Evolutionary conservation across 1,139 yeast species (phyloP).

Genomic region (Geotrichum europaeum): DNA sequence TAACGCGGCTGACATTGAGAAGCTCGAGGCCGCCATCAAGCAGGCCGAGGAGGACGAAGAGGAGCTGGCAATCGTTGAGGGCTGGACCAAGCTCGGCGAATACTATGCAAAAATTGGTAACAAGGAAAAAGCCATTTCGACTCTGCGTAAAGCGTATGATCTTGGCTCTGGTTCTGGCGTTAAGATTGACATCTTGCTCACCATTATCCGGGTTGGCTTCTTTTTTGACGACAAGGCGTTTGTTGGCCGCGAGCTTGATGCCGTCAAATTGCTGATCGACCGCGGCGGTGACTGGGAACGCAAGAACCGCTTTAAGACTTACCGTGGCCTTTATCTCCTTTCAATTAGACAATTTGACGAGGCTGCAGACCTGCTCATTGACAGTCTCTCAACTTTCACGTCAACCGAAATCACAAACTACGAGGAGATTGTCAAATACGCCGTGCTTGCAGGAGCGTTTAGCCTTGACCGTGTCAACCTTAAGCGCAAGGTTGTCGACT

Average conservation of each 20-base stretch:
- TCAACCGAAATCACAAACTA: slow-evolving; percentile 89
- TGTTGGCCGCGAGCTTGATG: slow-evolving; percentile 69
- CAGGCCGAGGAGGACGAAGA: slow-evolving; percentile 88
- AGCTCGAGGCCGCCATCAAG: slow-evolving; percentile 56
- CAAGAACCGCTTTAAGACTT: slow-evolving; percentile 88
- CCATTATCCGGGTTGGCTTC: slow-evolving; percentile 79
- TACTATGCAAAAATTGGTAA: slow-evolving; percentile 84
- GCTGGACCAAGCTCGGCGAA: slow-evolving; percentile 78
- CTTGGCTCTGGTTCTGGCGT: slow-evolving; percentile 82
- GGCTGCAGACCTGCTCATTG: slow-evolving; percentile 78
- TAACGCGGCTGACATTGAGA: slow-evolving; percentile 52
- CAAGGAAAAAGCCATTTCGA: slow-evolving; percentile 61
- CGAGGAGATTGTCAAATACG: slow-evolving; percentile 84
- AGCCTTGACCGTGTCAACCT: slow-evolving; percentile 78
- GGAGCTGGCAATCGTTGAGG: slow-evolving; percentile 71
- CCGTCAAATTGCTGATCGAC: slow-evolving; percentile 68
- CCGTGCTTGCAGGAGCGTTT: slow-evolving; percentile 79
- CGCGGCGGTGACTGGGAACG: slow-evolving; percentile 99
- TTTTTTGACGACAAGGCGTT: slow-evolving; percentile 73
- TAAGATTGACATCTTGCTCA: slow-evolving; percentile 77
- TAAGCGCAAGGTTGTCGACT: slow-evolving; percentile 79
- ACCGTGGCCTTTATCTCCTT: slow-evolving; percentile 75
- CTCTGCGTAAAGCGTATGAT: slow-evolving; percentile 69
- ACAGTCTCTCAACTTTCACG: slow-evolving; percentile 90
- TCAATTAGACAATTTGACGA: slow-evolving; percentile 82